These are phyloP conservation scores for Globisporangium megalacanthum DNA, from an alignment of 352 stramenopile species.

Conservation along the genomic window DNA sequence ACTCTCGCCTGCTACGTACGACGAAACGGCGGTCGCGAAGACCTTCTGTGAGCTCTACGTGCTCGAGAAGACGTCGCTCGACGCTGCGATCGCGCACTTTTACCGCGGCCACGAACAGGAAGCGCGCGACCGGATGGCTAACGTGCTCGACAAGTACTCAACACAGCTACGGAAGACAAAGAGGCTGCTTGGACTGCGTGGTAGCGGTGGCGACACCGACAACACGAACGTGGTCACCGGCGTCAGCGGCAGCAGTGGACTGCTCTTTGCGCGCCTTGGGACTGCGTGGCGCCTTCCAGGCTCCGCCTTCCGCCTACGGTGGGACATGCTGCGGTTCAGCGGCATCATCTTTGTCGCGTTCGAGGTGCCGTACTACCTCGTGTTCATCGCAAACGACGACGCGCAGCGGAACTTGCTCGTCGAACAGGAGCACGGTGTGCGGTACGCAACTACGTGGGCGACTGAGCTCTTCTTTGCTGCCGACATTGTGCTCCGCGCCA, in stretches of 20 bases:
- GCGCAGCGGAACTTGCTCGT: conserved; percentile 41
- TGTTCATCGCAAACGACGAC: conserved; percentile 54
- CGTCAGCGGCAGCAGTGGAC: conserved; percentile 6
- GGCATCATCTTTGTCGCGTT: conserved; percentile 48
- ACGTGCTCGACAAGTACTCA: conserved; percentile 45
- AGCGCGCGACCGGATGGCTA: conserved; percentile 28
- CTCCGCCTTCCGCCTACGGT: conserved; percentile 46
- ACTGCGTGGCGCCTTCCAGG: conserved; percentile 37
- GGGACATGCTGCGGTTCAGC: conserved; percentile 41
- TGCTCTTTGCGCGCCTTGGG: conserved; percentile 4
- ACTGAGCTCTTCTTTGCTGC: conserved; percentile 49
- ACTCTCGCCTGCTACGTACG: conserved; percentile 44
- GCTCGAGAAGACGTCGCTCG: conserved; percentile 55
- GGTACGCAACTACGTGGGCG: conserved; percentile 30
- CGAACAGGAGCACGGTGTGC: conserved; percentile 18
- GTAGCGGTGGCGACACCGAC: conserved; percentile 17
- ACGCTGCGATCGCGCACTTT: conserved; percentile 46
- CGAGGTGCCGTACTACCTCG: conserved; percentile 64
- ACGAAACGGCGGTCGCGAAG: conserved; percentile 68
- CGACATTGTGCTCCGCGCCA: conserved; percentile 41
- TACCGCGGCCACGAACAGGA: conserved; percentile 32
- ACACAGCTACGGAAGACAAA: conserved; percentile 72
- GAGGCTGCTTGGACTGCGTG: conserved; percentile 54
- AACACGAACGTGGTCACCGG: neutral
- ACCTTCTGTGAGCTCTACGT: conserved; percentile 84